phyloP scores from a whole-genome alignment of 371 early-diverging fungal genomes.

The Apophysomyces ossiformis region DNA sequence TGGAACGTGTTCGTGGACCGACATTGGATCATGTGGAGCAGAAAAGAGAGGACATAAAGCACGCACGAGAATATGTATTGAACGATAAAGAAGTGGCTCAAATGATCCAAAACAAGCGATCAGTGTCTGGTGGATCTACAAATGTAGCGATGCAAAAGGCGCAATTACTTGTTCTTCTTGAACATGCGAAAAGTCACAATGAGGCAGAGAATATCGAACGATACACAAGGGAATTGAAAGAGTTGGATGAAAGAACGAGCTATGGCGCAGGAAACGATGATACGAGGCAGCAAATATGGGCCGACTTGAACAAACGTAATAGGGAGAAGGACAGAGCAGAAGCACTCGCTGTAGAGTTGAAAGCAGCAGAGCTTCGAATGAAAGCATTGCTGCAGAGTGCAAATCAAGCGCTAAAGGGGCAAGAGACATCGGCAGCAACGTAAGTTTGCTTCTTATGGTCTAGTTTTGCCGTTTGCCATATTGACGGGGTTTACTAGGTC shows the following conservation, averaged over 20 bases:
- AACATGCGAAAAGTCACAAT: slow-evolving; percentile 26
- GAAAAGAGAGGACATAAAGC: slow-evolving; percentile 61
- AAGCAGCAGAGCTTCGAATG: slow-evolving; percentile 32
- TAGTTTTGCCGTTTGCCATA: background rate
- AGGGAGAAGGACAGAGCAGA: slow-evolving; percentile 45
- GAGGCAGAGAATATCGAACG: slow-evolving; percentile 35
- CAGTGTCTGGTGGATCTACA: background rate
- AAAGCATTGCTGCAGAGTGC: slow-evolving; percentile 18
- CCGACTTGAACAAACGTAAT: slow-evolving; percentile 55
- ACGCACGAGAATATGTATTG: slow-evolving; percentile 67
- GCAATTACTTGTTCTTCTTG: slow-evolving; percentile 47
- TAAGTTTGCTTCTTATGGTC: background rate
- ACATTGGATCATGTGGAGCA: slow-evolving; percentile 57
- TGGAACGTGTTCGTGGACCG: slow-evolving; percentile 54
- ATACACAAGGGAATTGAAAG: slow-evolving; percentile 33
- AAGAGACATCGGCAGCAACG: background rate
- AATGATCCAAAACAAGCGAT: slow-evolving; percentile 61
- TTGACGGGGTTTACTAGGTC: background rate
- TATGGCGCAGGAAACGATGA: slow-evolving; percentile 20
- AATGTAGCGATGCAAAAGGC: slow-evolving; percentile 15
- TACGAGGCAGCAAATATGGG: slow-evolving; percentile 54
- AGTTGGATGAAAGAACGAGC: slow-evolving; percentile 36
- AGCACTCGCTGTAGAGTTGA: slow-evolving; percentile 40
- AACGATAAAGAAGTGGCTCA: slow-evolving; percentile 66
- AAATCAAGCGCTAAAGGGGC: background rate